Base-by-base conservation (phyloP, 768 basidiomycete species). In the Lentinus tigrinus region DNA sequence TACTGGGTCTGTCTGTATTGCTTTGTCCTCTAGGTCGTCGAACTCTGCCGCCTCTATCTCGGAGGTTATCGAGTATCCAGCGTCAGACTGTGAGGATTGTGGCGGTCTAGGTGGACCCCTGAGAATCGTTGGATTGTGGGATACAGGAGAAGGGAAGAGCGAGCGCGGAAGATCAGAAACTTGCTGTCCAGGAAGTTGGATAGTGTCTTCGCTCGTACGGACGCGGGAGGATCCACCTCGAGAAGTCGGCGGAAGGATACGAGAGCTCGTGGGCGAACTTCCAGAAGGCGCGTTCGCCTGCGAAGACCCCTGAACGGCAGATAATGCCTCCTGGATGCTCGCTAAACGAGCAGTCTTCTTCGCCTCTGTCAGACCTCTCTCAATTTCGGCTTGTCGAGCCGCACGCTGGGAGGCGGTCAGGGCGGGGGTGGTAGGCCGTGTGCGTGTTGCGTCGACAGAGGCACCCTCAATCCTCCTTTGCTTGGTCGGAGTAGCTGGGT, bases 281-380 rank as follows among this genome's bases (percentile, higher is more conserved):
- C 21, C 43, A 46, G 43, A 46, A 46, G 21, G 43, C 14, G 43
- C 7, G 19, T 31, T 49, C 17, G 26, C 47, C 47, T 49, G 47
- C 6, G 58, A 47, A 55, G 58, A 23, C 21, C 23, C 28, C 40
- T 43, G 40, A 48, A 50, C 53, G 23, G 53, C 21, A 38, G 27
- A 24, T n/a, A 60, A 24, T 24, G 58, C 58, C 8, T 54, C 53
- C 21, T 60, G 19, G 4, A 60, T 60, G 48, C 58, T 59, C 53
- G 38, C 52, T 52, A 59, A 21, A 6, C 58, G 58, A 5, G 53
- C 58, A 2, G 48, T 31, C 42, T 39, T 54, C 49, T 26, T 37
- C 19, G 36, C 42, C 26, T 51, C 54, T 26, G 43, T 43, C 14
- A 42, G 21, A 13, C 46, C 52, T 21, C 26, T 23, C 58, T 47